A percentile compares a stretch with the other conserved stretches of the same genome.
phyloP scores from a whole-genome alignment of 2,329 filamentous ascomycete species.

The Tolypocladium cylindrosporum region DNA sequence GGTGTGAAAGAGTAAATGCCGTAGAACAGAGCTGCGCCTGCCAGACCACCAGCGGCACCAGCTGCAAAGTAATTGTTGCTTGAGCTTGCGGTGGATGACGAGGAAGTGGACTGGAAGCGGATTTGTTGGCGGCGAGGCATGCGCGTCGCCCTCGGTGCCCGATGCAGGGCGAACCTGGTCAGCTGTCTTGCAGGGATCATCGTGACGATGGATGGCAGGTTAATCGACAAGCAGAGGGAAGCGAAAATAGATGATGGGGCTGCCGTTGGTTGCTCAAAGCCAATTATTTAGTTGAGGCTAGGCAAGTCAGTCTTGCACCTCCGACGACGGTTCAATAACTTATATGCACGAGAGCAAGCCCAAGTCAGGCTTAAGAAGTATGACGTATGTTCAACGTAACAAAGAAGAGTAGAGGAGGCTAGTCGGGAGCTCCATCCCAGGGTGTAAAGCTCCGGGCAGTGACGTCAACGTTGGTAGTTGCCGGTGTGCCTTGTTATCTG shows the following conservation, averaged over 20 bases:
- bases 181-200: conserved; percentile 22
- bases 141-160: conserved; percentile 16
- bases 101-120: conserved; percentile 32
- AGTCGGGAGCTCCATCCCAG: background rate
- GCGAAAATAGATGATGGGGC: background rate
- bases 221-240: conserved; percentile 6
- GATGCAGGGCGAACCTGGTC: conserved; percentile 9
- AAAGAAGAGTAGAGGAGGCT: too few relatives aligned
- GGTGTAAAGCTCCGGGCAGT: background rate
- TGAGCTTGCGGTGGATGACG: conserved; percentile 12
- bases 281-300: background rate
- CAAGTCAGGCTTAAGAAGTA: background rate
- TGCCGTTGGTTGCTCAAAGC: background rate
- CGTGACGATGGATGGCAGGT: conserved; percentile 22
- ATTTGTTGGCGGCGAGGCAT: conserved; percentile 15
- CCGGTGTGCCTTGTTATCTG: background rate
- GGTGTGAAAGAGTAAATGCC: conserved; percentile 34
- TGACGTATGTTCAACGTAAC: background rate
- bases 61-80: conserved; percentile 24
- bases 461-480: background rate
- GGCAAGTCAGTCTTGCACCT: background rate
- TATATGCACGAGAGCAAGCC: background rate
- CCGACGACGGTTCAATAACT: background rate
- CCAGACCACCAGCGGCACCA: conserved; percentile 33
- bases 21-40: conserved; percentile 31